phyloP scores from a whole-genome alignment of 768 basidiomycete species.

The Russula emetica region DNA sequence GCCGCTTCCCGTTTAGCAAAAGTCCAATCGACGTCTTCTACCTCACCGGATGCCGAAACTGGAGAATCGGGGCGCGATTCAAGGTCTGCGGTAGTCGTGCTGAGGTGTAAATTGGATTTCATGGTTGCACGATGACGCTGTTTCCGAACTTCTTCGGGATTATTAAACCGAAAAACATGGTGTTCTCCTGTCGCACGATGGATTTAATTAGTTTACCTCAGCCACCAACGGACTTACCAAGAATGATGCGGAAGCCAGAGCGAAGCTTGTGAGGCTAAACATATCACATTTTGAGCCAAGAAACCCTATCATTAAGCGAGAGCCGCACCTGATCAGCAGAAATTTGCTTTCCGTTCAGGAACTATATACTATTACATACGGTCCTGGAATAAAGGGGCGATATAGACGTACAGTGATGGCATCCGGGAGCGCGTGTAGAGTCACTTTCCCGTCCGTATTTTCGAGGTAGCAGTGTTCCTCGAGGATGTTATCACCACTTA shows the following conservation, averaged over 20 bases:
- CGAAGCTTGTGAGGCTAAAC: slow-evolving; percentile 72
- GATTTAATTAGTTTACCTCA: background rate
- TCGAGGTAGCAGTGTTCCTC: slow-evolving; percentile 93
- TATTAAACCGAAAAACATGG: slow-evolving; percentile 97
- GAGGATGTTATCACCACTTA: slow-evolving; percentile 88
- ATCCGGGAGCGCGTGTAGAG: slow-evolving; percentile 70
- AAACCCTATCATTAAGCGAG: background rate
- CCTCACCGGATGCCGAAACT: slow-evolving; percentile 59
- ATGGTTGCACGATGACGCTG: slow-evolving; percentile 77
- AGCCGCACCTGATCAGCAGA: slow-evolving; percentile 63
- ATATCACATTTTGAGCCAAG: slow-evolving; percentile 18
- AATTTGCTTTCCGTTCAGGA: slow-evolving; percentile 91
- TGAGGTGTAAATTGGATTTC: slow-evolving; percentile 64
- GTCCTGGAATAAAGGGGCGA: slow-evolving; percentile 3
- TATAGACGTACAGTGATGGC: slow-evolving; percentile 68
- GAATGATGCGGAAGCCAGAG: slow-evolving; percentile 94
- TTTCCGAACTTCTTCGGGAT: slow-evolving; percentile 91
- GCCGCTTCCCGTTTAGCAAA: slow-evolving; percentile 95
- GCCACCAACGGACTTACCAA: slow-evolving; percentile 52
- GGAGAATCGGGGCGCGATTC: slow-evolving; percentile 82
- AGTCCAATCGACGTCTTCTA: slow-evolving; percentile 89
- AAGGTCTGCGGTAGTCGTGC: slow-evolving; percentile 61
- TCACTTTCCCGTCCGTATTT: slow-evolving; percentile 79
- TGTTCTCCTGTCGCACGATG: slow-evolving; percentile 62
- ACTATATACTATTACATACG: slow-evolving; percentile 43